These are phyloP conservation scores for Domatiomyces catenatus DNA, from an alignment of 2,329 filamentous ascomycete species.

Conservation along the genomic window DNA sequence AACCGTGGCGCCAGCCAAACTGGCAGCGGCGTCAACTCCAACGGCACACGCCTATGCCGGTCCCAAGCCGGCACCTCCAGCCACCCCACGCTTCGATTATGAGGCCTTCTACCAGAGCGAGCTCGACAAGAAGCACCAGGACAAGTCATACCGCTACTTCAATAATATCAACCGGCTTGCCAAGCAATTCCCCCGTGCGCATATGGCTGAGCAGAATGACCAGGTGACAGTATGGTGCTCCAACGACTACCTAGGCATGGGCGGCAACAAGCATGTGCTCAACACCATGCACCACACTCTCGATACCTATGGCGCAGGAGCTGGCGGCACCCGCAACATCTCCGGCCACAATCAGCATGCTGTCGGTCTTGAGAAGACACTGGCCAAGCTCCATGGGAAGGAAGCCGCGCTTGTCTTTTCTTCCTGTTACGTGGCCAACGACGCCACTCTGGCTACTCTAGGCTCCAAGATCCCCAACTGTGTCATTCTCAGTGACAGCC, in stretches of 20 bases:
- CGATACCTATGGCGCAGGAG: constrained; percentile 86
- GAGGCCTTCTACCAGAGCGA: constrained; percentile 75
- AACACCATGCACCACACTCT: constrained; percentile 88
- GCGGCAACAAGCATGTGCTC: constrained; percentile 72
- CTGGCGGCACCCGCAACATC: constrained; percentile 91
- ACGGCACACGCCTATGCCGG: constrained; percentile 18
- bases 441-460: constrained; percentile 89
- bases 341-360: constrained; percentile 96
- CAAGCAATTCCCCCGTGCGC: constrained; percentile 87
- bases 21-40: neutral
- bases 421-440: constrained; percentile 96
- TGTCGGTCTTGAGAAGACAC: constrained; percentile 61
- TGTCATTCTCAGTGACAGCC: constrained; percentile 90
- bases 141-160: constrained; percentile 99
- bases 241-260: constrained; percentile 98
- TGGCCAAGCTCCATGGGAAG: constrained; percentile 82
- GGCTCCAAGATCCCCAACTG: constrained; percentile 93
- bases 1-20: neutral
- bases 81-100: constrained; percentile 62
- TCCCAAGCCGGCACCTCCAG: constrained; percentile 34
- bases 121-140: constrained; percentile 96
- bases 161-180: constrained; percentile 99
- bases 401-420: constrained; percentile 88
- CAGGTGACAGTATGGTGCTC: constrained; percentile 97
- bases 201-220: constrained; percentile 70